phyloP scores from a whole-genome alignment of 2,329 filamentous ascomycete genomes.

The Aspergillus oerlinghausenensis region DNA sequence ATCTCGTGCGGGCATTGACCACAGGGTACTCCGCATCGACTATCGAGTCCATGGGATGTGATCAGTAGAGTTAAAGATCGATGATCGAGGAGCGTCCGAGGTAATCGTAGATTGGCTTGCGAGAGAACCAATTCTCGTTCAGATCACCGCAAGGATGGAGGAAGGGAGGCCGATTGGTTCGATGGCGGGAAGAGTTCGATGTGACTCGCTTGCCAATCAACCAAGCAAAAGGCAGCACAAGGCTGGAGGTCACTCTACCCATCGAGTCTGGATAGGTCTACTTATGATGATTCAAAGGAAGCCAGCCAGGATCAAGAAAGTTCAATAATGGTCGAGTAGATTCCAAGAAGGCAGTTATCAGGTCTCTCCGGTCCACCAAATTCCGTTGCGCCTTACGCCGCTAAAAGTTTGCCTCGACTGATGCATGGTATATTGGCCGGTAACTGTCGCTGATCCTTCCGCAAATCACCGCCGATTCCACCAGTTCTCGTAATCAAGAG shows the following conservation, averaged over 20 bases:
- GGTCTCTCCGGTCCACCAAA: not conserved
- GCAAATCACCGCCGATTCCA: not conserved
- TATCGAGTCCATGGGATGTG: not conserved
- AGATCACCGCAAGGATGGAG: not conserved
- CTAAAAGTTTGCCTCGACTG: not conserved
- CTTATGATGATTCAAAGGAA: not conserved
- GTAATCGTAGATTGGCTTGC: not conserved
- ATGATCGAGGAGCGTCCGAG: not conserved
- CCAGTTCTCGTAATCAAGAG: not conserved
- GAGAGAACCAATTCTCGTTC: not conserved
- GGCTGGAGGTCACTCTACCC: not conserved
- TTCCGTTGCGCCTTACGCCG: not conserved
- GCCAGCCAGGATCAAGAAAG: not conserved
- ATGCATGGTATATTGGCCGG: not conserved
- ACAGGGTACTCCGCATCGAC: not conserved
- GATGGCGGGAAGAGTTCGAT: not conserved
- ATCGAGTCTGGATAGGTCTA: not conserved
- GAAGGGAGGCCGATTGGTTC: not conserved
- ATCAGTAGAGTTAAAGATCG: not conserved
- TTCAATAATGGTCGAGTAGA: not conserved
- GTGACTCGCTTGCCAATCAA: not conserved
- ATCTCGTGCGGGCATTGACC: not conserved
- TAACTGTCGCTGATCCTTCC: not conserved
- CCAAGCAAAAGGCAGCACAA: not conserved
- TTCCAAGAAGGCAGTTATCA: not conserved